Evolutionary conservation across 345 rosid genomes (phyloP), one percentile per base, ranked within the genome.

Genomic region (Melaleuca alternifolia): DNA sequence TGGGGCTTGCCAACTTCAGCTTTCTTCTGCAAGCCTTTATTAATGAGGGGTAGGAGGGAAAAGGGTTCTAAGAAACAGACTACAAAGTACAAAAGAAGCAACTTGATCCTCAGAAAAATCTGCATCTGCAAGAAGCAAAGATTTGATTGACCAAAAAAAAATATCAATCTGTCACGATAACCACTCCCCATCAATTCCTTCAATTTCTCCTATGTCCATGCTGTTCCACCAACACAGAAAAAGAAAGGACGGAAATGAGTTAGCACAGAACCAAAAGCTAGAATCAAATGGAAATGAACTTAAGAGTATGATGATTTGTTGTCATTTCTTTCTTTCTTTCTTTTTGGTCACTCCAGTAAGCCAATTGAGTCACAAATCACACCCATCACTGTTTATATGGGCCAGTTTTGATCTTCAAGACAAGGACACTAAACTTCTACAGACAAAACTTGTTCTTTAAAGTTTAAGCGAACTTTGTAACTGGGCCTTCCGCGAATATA

Each of bases 171-270:
- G 91, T 94, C 94, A 96, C 90, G 96, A 87, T 85, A 96, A 91
- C 99, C 99, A 97, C 84, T 97, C 99, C 57, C 95, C 95, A 87
- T 95, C 98, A 91, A 94, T 90, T 82, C 95, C 98, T 88, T 96
- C 99, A 88, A 96, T 92, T 85, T 96, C 99, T 89, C 94, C 99
- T 85, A 97, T 94, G 89, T 97, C 99, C 99, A 96, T 91, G 91
- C 99, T 96, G 95, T 89, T 15, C 51, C 30, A 84, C 65, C 85
- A 75, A 61, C 65, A 84, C 84, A 85, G 37, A 51, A 51, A 24
- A 85, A 76, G 50, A 41, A 26, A 4, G 65, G 48, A 71, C 26
- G 37, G 81, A 37, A 84, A 46, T 71, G 51, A 71, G 50, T 61
- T n/a, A 62, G 71, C 13, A 82, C 81, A 81, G 62, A 5, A 48